Conservation (phyloP, 257 asterid genomes). For the Forsythia suspensa region DNA sequence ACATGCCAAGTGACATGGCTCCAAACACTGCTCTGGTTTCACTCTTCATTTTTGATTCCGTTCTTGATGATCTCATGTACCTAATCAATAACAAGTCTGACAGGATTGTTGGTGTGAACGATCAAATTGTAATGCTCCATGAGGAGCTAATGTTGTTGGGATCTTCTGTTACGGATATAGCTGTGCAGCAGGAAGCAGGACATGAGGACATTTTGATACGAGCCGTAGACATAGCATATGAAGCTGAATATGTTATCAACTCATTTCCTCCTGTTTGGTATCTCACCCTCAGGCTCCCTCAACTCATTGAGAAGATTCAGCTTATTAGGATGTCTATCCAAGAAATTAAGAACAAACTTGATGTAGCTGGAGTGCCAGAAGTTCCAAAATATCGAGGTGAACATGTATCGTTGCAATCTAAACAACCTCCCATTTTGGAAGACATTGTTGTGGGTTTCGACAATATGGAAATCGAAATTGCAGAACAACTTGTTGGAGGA, state of each 20-base stretch:
- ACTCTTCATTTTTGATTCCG: background rate
- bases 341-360: background rate
- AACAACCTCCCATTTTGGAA: too few species aligned
- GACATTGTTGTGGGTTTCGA: constrained; percentile 11
- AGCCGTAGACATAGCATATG: background rate
- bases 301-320: background rate
- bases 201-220: background rate
- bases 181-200: background rate
- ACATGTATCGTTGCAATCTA: background rate
- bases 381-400: background rate
- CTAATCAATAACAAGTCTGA: background rate
- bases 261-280: background rate
- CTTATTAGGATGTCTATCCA: background rate
- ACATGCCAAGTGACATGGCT: background rate
- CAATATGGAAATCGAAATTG: background rate
- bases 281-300: background rate
- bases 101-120: background rate
- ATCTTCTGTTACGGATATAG: background rate
- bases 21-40: background rate
- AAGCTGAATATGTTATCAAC: background rate
- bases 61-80: background rate
- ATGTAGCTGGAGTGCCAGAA: background rate
- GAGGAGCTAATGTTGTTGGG: background rate
- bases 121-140: background rate
- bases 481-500: constrained; percentile 5